These are phyloP conservation scores for Stentor roeselii DNA, from an alignment of 73 alveolate genomes.

Conservation along the genomic window DNA sequence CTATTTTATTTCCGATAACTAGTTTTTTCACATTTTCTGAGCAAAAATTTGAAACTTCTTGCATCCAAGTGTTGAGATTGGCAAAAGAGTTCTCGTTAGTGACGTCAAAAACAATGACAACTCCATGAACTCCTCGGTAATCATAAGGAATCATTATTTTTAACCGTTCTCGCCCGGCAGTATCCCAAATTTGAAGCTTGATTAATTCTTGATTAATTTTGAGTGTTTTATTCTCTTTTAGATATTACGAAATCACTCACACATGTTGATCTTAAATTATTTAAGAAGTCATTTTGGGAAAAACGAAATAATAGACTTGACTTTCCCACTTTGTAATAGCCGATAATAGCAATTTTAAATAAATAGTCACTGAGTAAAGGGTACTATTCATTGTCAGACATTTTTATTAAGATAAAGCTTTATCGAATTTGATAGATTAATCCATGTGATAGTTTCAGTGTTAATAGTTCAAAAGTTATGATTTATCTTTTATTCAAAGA, in stretches of 20 bases:
- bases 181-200: constrained; percentile 37
- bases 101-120: constrained; percentile 45
- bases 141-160: constrained; percentile 36
- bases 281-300: background rate
- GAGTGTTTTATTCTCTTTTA: background rate
- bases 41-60: background rate
- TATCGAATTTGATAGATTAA: no score
- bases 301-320: background rate
- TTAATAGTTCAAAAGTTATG: no score
- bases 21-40: constrained; percentile 11
- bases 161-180: constrained; percentile 43
- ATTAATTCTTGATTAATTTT: background rate
- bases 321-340: background rate
- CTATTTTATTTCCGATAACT: constrained; percentile 44
- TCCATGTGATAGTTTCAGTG: no score
- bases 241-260: background rate
- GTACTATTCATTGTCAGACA: no score
- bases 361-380: no score
- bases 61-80: constrained; percentile 27
- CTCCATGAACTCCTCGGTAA: constrained; percentile 53
- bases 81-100: constrained; percentile 42
- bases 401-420: no score
- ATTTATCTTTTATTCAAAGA: no score
- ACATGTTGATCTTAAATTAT: background rate
- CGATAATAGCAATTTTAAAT: background rate